These are phyloP conservation scores for Stenocarpella maydis DNA, from an alignment of 2,329 filamentous ascomycete genomes.

Conservation along the genomic window DNA sequence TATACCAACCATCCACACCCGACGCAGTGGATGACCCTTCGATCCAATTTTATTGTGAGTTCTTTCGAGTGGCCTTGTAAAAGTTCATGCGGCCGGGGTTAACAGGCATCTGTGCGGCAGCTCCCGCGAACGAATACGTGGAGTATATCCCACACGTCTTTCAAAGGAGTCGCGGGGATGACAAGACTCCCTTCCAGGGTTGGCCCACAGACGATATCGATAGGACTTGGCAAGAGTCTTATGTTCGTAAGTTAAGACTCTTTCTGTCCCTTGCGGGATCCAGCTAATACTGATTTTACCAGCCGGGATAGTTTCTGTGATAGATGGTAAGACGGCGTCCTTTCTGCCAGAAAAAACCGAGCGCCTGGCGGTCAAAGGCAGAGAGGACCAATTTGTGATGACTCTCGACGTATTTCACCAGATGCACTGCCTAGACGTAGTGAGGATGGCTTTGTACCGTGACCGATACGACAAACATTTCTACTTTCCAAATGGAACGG, in stretches of 20 bases:
- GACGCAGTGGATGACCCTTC: not conserved
- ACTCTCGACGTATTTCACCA: not conserved
- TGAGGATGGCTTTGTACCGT: not conserved
- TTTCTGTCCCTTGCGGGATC: not conserved
- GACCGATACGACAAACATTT: not conserved
- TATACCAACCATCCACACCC: not conserved
- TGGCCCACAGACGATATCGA: conserved; percentile 28
- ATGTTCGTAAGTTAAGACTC: not conserved
- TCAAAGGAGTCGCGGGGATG: not conserved
- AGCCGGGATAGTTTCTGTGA: not conserved
- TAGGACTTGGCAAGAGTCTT: conserved; percentile 23
- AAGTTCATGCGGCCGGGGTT: not conserved
- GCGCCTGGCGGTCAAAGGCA: not conserved
- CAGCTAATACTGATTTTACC: not conserved
- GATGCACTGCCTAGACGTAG: not conserved
- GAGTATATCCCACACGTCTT: not conserved
- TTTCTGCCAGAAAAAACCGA: not conserved
- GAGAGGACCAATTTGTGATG: not conserved
- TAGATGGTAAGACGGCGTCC: not conserved
- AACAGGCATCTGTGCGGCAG: not conserved
- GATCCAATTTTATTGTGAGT: not conserved
- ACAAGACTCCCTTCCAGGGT: conserved; percentile 7
- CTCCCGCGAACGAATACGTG: not conserved
- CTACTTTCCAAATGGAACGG: not conserved
- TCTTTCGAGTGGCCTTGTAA: not conserved